Evolutionary conservation across 2,329 filamentous ascomycete species (phyloP).

Genomic region (Diaporthe destruens): DNA sequence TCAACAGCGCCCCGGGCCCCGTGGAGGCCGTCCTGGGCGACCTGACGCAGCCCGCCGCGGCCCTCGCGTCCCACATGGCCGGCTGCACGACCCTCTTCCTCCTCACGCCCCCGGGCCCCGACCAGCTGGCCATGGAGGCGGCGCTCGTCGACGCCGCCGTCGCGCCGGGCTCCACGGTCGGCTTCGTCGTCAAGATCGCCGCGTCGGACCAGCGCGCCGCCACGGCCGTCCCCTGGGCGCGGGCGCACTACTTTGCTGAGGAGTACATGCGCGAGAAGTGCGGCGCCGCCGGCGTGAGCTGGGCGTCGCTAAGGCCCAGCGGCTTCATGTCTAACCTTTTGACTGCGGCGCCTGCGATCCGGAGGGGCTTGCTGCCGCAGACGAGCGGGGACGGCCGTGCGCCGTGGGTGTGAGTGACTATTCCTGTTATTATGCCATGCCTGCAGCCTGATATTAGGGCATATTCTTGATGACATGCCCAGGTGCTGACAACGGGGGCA

Average conservation of each 20-base stretch:
- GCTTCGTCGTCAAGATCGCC: slow-evolving; percentile 30
- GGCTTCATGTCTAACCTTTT: slow-evolving; percentile 33
- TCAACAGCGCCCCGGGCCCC: no score
- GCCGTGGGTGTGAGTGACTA: slow-evolving; percentile 23
- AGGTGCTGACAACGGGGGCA: no score
- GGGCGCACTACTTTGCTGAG: slow-evolving; percentile 18
- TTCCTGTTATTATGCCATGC: no score
- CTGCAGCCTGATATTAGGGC: not conserved
- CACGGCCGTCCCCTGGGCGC: slow-evolving; percentile 28
- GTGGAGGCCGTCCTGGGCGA: slow-evolving; percentile 31
- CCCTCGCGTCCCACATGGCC: slow-evolving; percentile 12
- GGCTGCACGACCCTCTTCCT: slow-evolving; percentile 35
- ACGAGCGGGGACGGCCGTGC: slow-evolving; percentile 18
- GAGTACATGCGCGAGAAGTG: slow-evolving; percentile 22
- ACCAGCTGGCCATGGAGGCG: slow-evolving; percentile 23
- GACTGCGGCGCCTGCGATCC: not conserved
- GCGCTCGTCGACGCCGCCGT: slow-evolving; percentile 25
- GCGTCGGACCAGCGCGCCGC: slow-evolving; percentile 11
- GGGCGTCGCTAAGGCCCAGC: slow-evolving; percentile 10
- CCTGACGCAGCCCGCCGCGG: not conserved
- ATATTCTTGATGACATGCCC: no score
- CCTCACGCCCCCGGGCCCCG: not conserved
- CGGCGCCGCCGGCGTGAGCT: slow-evolving; percentile 7
- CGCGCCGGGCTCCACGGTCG: slow-evolving; percentile 2
- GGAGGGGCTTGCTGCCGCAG: slow-evolving; percentile 30